phyloP scores from a whole-genome alignment of 106 monocot species.

The Platanthera zijinensis region DNA sequence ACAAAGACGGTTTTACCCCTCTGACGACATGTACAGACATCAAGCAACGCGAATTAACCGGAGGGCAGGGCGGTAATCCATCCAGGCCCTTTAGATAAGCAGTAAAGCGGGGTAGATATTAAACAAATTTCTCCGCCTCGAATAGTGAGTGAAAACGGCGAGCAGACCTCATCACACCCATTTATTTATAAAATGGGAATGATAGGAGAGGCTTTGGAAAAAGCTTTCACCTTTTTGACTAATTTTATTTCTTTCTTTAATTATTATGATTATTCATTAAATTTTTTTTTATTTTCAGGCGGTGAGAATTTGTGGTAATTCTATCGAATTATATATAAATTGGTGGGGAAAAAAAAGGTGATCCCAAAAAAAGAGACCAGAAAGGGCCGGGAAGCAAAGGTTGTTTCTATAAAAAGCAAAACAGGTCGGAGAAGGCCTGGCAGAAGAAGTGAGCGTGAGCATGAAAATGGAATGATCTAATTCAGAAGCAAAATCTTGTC shows the following conservation, averaged over 20 bases:
- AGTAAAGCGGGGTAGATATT: background rate
- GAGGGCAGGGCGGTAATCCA: slow-evolving; percentile 19
- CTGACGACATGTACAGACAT: slow-evolving; percentile 9
- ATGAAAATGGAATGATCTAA: background rate
- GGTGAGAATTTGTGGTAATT: background rate
- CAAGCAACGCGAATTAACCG: slow-evolving; percentile 4
- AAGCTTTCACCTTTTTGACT: background rate
- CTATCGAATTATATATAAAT: background rate
- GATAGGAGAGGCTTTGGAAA: background rate
- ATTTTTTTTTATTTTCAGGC: background rate
- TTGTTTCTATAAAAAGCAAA: slow-evolving; percentile 20
- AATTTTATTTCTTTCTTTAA: background rate
- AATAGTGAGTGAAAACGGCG: slow-evolving; percentile 17
- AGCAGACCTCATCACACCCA: slow-evolving; percentile 14
- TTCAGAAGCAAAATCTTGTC: background rate
- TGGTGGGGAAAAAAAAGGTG: background rate
- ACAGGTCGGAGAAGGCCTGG: slow-evolving; percentile 8
- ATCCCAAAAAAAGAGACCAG: slow-evolving; percentile 2
- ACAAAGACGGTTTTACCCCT: slow-evolving; percentile 21
- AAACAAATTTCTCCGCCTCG: background rate
- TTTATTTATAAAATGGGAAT: background rate
- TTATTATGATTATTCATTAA: background rate
- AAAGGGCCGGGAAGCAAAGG: background rate
- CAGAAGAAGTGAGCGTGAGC: background rate
- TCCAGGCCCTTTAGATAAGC: background rate